Evolutionary conservation across 2,329 filamentous ascomycete genomes (phyloP).

Genomic region (Claviceps monticola): DNA sequence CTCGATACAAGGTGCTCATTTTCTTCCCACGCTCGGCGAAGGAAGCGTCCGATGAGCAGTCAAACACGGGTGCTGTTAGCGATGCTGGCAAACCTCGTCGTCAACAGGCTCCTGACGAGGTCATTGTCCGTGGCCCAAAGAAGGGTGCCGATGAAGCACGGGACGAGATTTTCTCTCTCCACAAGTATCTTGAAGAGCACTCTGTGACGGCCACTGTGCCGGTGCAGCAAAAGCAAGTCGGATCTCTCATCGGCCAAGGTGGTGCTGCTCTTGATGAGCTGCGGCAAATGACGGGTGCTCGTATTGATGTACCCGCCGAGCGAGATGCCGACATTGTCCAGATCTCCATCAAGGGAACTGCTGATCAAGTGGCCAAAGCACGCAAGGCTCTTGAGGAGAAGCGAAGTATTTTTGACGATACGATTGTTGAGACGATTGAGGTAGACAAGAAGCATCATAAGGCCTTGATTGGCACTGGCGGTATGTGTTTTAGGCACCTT

Average conservation of each 20-base stretch:
- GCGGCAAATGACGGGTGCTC: conserved; percentile 69
- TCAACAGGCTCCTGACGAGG: conserved; percentile 74
- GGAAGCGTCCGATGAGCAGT: conserved; percentile 51
- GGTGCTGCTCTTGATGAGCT: conserved; percentile 86
- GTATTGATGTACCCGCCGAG: conserved; percentile 80
- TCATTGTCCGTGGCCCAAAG: conserved; percentile 80
- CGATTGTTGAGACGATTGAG: conserved; percentile 69
- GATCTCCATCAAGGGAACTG: conserved; percentile 84
- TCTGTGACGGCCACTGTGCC: conserved; percentile 66
- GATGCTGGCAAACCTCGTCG: conserved; percentile 52
- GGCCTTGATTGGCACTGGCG: conserved; percentile 75
- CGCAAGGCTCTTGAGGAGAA: conserved; percentile 84
- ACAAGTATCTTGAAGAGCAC: conserved; percentile 84
- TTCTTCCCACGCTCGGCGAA: conserved; percentile 72
- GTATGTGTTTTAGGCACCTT: conserved; percentile 39
- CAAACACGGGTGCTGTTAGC: conserved; percentile 53
- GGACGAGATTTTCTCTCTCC: conserved; percentile 76
- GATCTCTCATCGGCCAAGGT: conserved; percentile 83
- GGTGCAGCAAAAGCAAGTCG: conserved; percentile 82
- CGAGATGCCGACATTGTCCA: conserved; percentile 66
- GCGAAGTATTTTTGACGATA: conserved; percentile 76
- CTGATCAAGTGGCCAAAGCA: conserved; percentile 77
- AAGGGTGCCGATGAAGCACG: conserved; percentile 85
- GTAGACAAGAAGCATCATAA: conserved; percentile 93
- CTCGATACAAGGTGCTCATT: conserved; percentile 84